Percentiles rank a stretch among this genome's conserved stretches.
phyloP scores from a whole-genome alignment of 2,329 filamentous ascomycete species.

The Biscogniauxia sp. region DNA sequence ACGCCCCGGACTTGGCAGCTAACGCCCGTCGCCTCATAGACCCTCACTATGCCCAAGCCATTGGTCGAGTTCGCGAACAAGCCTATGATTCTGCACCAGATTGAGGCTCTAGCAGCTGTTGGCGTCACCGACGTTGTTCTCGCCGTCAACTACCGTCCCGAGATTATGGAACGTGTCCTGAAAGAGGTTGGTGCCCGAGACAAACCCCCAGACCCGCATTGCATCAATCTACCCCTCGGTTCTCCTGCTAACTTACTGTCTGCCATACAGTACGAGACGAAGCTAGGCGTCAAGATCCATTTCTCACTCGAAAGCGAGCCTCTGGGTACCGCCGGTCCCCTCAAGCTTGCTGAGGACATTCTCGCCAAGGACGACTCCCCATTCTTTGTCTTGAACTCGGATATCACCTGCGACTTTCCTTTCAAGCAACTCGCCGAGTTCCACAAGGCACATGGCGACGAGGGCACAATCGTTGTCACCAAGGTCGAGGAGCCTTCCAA shows the following conservation, averaged over 20 bases:
- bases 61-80: slow-evolving; percentile 98
- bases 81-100: slow-evolving; percentile 98
- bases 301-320: slow-evolving; percentile 97
- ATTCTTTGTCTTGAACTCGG: slow-evolving; percentile 98
- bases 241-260: slow-evolving; percentile 7
- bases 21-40: slow-evolving; percentile 52
- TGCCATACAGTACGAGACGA: slow-evolving; percentile 70
- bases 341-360: slow-evolving; percentile 92
- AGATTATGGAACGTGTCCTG: slow-evolving; percentile 93
- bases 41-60: slow-evolving; percentile 93
- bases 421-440: slow-evolving; percentile 87
- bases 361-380: slow-evolving; percentile 90
- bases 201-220: slow-evolving; percentile 6
- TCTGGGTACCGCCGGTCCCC: slow-evolving; percentile 87
- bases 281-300: slow-evolving; percentile 92
- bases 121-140: slow-evolving; percentile 97
- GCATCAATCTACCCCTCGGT: slow-evolving; percentile 16
- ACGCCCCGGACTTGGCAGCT: slow-evolving; percentile 13
- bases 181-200: slow-evolving; percentile 65
- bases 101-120: slow-evolving; percentile 88
- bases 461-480: slow-evolving; percentile 96
- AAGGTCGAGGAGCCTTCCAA: slow-evolving; percentile 99
- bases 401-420: slow-evolving; percentile 97
- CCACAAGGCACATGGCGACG: slow-evolving; percentile 89
- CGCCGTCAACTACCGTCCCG: slow-evolving; percentile 96